Evolutionary conservation across 345 rosid genomes (phyloP), one percentile per base, ranked within the genome.

Genomic region (Eucalyptus globulus): DNA sequence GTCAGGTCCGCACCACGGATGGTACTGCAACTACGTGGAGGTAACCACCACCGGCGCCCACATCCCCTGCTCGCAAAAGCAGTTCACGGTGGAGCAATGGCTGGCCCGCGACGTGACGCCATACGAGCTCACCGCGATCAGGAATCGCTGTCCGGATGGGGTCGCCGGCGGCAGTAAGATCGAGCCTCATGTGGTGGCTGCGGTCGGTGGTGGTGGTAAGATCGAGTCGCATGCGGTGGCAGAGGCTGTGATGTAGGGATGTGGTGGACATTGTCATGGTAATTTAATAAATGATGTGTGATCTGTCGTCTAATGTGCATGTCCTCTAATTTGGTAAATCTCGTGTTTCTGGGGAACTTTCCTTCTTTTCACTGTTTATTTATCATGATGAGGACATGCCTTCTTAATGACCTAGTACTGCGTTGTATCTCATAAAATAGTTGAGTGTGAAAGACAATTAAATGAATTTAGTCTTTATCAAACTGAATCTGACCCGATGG

Each of bases 21-120:
- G 98, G 99, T 97, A 98, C 93, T 91, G 92, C 86, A 96, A 97
- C 93, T 98, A 97, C 93, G 95, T 97, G 51, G 98, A 97, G 92
- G 95, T 96, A 44, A 93, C 96, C 1, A 49, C 94, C 21, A 93
- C 98, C 1, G 97, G 97, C 31, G 93, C 94, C 85, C 99, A 97
- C 81, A 80, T 87, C 6, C 34, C 90, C 11, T 97, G 99, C 86
- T 27, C 92, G 7, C 95, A 94, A 87, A 90, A 93, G 93, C 88
- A 37, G 92, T 97, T 97, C 87, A 90, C 92, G 40, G 92, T 97
- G 87, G 99, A 97, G 94, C 99, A 97, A 93, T 97, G 99, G 99
- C 94, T 97, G 62, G 98, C 99, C 7, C 27, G 17, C 1, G 98
- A 97, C 76, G 47, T 93, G 67, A 11, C 95, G 31, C 99, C 99